Evolutionary conservation across 2,329 filamentous ascomycete genomes (phyloP).

Genomic region (Colletotrichum falcatum): DNA sequence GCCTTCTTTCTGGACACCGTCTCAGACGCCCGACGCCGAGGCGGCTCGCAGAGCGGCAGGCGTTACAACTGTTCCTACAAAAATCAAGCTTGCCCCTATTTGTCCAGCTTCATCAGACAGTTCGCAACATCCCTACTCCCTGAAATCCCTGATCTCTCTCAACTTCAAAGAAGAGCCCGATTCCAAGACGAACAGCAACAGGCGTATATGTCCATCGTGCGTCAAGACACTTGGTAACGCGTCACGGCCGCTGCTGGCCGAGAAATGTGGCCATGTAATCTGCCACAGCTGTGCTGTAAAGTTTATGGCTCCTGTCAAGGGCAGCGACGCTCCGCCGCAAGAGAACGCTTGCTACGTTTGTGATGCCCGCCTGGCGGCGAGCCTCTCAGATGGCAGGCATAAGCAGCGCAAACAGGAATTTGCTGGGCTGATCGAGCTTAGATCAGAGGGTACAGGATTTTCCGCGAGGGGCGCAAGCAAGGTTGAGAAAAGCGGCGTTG

Average conservation of each 20-base stretch:
- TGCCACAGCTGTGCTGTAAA: constrained; percentile 87
- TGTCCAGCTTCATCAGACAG: constrained; percentile 80
- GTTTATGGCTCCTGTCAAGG: constrained; percentile 75
- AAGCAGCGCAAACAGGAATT: constrained; percentile 61
- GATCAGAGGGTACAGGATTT: constrained; percentile 91
- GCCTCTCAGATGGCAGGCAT: constrained; percentile 56
- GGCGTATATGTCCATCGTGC: constrained; percentile 82
- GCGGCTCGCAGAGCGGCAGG: constrained; percentile 42
- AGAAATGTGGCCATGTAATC: constrained; percentile 91
- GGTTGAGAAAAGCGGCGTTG: constrained; percentile 82
- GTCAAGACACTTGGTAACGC: constrained; percentile 85
- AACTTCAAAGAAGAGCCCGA: constrained; percentile 79
- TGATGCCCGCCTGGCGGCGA: constrained; percentile 77
- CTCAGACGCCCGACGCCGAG: constrained; percentile 73
- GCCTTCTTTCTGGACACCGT: constrained; percentile 94
- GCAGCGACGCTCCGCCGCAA: constrained; percentile 54
- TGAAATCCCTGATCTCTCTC: constrained; percentile 82
- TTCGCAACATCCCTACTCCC: constrained; percentile 77
- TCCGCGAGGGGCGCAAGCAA: constrained; percentile 87
- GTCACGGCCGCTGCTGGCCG: constrained; percentile 83
- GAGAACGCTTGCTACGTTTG: constrained; percentile 85
- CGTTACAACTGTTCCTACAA: constrained; percentile 55
- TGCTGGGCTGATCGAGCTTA: constrained; percentile 83
- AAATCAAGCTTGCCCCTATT: constrained; percentile 74
- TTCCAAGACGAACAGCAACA: constrained; percentile 57